Evolutionary conservation across 148 eudicot species (phyloP).

Genomic region (Nyssa sinensis): DNA sequence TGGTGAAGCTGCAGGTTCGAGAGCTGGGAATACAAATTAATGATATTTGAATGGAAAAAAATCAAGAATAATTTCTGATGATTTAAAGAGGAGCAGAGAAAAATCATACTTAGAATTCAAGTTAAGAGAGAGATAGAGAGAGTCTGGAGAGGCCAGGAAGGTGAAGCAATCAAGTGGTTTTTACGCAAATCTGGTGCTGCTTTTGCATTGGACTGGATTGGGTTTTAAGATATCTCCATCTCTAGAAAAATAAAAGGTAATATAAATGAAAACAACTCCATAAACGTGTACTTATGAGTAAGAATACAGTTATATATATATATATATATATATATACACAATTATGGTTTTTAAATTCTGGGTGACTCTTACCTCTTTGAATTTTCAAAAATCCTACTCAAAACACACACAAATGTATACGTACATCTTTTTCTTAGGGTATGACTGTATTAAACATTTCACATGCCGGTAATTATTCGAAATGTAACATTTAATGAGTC

Average conservation of each 20-base stretch:
- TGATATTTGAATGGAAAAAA: slow-evolving; percentile 1
- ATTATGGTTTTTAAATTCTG: not conserved
- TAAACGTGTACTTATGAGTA: slow-evolving; percentile 37
- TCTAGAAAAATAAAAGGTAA: not conserved
- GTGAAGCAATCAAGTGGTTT: slow-evolving; percentile 66
- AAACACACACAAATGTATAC: not conserved
- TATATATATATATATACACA: not conserved
- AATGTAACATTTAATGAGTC: not conserved
- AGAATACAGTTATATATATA: slow-evolving; percentile 18
- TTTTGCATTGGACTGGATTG: slow-evolving; percentile 55
- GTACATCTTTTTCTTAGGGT: not conserved
- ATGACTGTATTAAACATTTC: not conserved
- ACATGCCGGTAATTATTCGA: not conserved
- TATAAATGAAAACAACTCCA: slow-evolving; percentile 19
- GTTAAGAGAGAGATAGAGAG: slow-evolving; percentile 42
- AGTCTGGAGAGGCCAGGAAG: slow-evolving; percentile 28
- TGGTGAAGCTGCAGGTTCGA: not conserved
- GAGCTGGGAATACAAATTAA: not conserved
- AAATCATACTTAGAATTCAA: slow-evolving; percentile 72
- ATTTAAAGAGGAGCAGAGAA: slow-evolving; percentile 22
- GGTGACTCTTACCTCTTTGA: not conserved
- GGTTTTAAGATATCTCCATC: slow-evolving; percentile 50
- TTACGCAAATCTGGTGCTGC: slow-evolving; percentile 57
- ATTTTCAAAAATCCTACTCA: not conserved
- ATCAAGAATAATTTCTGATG: slow-evolving; percentile 6